phyloP scores from a whole-genome alignment of 1,284 basidiomycete genomes.

The Cystobasidiaceae sp. region DNA sequence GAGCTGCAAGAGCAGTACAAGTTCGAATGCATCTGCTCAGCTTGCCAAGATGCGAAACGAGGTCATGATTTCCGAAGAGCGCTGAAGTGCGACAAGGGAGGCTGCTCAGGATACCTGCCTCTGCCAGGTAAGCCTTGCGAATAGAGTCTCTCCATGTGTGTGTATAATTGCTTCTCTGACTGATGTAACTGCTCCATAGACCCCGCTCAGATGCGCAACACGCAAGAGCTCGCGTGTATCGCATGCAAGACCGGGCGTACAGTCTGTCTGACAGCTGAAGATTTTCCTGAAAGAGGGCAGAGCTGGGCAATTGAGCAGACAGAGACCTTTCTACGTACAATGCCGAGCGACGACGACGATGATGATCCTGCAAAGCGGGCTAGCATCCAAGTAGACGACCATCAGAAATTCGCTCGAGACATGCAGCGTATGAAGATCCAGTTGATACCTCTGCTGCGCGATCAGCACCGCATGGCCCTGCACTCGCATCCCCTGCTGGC shows the following conservation, averaged over 20 bases:
- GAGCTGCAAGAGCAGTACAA: conserved; percentile 67
- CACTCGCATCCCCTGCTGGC: conserved; percentile 22
- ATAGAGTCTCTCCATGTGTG: background rate
- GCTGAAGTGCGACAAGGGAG: conserved; percentile 54
- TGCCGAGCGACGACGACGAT: background rate
- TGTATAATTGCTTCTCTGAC: background rate
- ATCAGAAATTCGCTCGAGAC: conserved; percentile 5
- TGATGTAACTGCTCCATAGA: background rate
- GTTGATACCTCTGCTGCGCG: background rate
- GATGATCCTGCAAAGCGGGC: no score
- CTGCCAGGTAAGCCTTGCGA: conserved; percentile 50
- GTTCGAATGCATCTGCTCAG: conserved; percentile 66
- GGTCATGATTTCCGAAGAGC: conserved; percentile 63
- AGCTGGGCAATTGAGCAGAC: background rate
- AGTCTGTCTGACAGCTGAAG: background rate
- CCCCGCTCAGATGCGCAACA: conserved; percentile 2
- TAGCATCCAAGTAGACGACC: no score
- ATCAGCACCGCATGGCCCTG: conserved; percentile 1
- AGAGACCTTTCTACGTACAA: background rate
- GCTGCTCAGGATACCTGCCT: conserved; percentile 43
- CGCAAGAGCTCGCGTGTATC: background rate
- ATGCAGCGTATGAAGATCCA: background rate
- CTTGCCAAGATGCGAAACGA: conserved; percentile 52
- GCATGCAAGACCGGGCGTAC: background rate
- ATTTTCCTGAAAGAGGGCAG: background rate